These are phyloP conservation scores for Porogramme epimiltina DNA, from an alignment of 1,284 basidiomycete genomes.

Conservation along the genomic window DNA sequence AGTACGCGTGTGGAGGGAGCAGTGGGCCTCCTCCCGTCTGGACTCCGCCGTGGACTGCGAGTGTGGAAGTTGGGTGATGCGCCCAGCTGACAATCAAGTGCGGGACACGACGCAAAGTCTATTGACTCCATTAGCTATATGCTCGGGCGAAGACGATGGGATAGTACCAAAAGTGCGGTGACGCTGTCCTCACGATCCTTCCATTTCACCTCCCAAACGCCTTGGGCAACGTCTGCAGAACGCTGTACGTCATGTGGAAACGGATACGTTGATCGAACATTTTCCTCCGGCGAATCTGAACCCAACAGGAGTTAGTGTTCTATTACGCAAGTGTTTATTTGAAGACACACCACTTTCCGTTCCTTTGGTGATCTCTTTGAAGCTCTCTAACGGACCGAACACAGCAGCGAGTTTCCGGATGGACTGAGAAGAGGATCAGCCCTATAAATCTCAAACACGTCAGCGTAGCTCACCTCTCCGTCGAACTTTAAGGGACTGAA, in stretches of 20 bases:
- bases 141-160: slow-evolving; percentile 3
- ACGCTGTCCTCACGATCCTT: slow-evolving; percentile 72
- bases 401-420: slow-evolving; percentile 47
- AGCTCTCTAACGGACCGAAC: slow-evolving; percentile 60
- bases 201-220: slow-evolving; percentile 79
- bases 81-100: slow-evolving; percentile 80
- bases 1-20: too few species aligned
- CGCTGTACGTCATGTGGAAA: slow-evolving; percentile 57
- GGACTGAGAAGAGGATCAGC: slow-evolving; percentile 36
- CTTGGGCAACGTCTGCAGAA: slow-evolving; percentile 52
- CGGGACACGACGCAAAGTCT: slow-evolving; percentile 70
- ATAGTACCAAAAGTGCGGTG: slow-evolving; percentile 62
- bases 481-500: slow-evolving; percentile 60
- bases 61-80: slow-evolving; percentile 40
- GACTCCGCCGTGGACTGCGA: too few species aligned
- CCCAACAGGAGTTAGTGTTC: too few species aligned
- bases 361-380: too few species aligned
- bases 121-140: background rate
- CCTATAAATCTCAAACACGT: background rate
- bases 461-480: slow-evolving; percentile 45
- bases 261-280: background rate
- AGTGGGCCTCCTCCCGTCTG: too few species aligned
- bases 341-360: too few species aligned
- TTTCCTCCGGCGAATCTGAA: background rate
- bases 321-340: too few species aligned